Percentiles rank a stretch among this genome's conserved stretches.
These are phyloP conservation scores for Stentor roeselii DNA, from an alignment of 73 alveolate genomes.

Conservation along the genomic window DNA sequence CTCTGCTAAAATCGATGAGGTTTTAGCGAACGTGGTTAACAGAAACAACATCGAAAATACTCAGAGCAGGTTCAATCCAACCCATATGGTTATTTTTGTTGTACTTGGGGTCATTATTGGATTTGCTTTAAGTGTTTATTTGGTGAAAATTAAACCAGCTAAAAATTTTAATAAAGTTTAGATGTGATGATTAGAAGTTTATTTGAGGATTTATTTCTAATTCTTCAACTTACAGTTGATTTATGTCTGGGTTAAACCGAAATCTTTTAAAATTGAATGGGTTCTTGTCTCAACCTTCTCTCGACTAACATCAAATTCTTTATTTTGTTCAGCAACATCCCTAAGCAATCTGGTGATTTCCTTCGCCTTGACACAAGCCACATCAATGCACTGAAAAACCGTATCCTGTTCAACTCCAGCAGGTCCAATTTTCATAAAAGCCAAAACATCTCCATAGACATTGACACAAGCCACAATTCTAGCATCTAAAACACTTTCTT, in stretches of 20 bases:
- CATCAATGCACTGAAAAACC: background rate
- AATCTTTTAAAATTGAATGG: background rate
- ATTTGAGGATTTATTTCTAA: too few species aligned
- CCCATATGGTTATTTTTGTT: slow-evolving; percentile 12
- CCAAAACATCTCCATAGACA: slow-evolving; percentile 11
- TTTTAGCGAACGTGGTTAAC: background rate
- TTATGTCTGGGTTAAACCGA: too few species aligned
- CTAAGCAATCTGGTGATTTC: background rate
- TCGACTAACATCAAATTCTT: background rate
- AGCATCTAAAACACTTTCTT: background rate
- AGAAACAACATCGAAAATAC: slow-evolving; percentile 15
- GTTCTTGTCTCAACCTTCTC: background rate
- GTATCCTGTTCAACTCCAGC: background rate
- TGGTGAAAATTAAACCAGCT: background rate
- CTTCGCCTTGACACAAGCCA: background rate
- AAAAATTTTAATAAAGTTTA: background rate
- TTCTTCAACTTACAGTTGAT: too few species aligned
- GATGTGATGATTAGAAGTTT: too few species aligned
- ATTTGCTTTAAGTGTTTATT: background rate
- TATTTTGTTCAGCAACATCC: background rate
- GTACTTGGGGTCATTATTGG: background rate
- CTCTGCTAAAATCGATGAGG: background rate
- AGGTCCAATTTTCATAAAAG: slow-evolving; percentile 13
- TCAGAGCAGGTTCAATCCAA: slow-evolving; percentile 1
- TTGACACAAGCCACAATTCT: background rate